These are phyloP conservation scores for Pythium aquatile DNA, from an alignment of 352 stramenopile genomes.

Conservation along the genomic window DNA sequence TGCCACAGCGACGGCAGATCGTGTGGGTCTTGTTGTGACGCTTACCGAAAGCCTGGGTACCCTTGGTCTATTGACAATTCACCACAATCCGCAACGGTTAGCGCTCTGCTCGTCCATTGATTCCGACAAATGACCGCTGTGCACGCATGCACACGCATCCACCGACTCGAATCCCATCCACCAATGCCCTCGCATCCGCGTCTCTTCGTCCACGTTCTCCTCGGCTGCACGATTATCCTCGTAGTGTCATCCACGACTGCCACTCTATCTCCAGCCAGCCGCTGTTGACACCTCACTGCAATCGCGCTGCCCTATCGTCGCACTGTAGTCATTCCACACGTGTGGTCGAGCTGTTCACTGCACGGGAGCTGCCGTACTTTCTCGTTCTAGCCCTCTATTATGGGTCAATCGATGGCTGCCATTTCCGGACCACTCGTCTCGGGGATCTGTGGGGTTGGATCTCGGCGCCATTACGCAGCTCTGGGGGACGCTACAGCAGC, in stretches of 20 bases:
- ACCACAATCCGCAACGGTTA: constrained; percentile 24
- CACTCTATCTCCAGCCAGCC: neutral
- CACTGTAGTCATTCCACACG: neutral
- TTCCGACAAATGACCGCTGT: neutral
- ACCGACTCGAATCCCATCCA: neutral
- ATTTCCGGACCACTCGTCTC: neutral
- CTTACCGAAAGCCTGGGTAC: constrained; percentile 99
- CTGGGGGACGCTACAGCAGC: neutral
- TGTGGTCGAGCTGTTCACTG: neutral
- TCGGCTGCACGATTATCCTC: neutral
- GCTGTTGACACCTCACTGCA: neutral
- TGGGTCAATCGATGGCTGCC: neutral
- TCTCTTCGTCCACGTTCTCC: neutral
- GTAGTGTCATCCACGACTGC: neutral
- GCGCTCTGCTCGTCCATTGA: constrained; percentile 1
- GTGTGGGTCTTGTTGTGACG: constrained; percentile 99
- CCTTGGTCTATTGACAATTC: constrained; percentile 95
- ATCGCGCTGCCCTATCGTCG: neutral
- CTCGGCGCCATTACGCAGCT: neutral
- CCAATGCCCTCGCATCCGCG: neutral
- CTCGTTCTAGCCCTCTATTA: neutral
- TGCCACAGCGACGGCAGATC: constrained; percentile 98
- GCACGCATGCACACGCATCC: neutral
- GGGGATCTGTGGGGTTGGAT: neutral
- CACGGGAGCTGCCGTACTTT: neutral